Evolutionary conservation across 2,329 filamentous ascomycete genomes (phyloP).

Genomic region (Domatiomyces globalis): DNA sequence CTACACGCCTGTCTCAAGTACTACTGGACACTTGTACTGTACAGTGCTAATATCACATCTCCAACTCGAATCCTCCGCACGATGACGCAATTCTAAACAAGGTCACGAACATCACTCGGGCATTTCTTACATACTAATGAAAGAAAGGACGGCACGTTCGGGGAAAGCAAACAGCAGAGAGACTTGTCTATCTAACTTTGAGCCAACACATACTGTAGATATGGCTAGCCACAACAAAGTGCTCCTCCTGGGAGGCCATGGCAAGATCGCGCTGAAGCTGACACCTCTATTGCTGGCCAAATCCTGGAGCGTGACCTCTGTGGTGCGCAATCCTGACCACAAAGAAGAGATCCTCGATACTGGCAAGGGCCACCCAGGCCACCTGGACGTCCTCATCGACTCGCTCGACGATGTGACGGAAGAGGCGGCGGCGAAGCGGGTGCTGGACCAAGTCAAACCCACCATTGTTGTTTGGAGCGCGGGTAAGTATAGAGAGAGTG

Average conservation of each 20-base stretch:
- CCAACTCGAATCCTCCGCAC: too few species aligned
- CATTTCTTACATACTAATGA: background rate
- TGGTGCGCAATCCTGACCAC: conserved; percentile 62
- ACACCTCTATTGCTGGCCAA: conserved; percentile 62
- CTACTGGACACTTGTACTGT: too few species aligned
- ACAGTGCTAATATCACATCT: too few species aligned
- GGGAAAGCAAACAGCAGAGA: background rate
- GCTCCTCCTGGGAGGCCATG: conserved; percentile 67
- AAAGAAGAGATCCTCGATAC: conserved; percentile 44
- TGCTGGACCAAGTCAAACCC: conserved; percentile 37
- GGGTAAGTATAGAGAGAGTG: conserved; percentile 21
- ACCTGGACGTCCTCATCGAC: conserved; percentile 53
- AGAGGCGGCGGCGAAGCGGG: conserved; percentile 45
- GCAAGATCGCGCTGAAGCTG: conserved; percentile 60
- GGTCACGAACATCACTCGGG: too few species aligned
- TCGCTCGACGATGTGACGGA: conserved; percentile 58
- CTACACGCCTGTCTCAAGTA: too few species aligned
- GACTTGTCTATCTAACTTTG: too few species aligned
- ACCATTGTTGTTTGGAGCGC: conserved; percentile 36
- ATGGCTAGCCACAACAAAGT: conserved; percentile 37
- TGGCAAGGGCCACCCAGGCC: conserved; percentile 44
- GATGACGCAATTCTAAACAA: too few species aligned
- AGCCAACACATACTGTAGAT: too few species aligned
- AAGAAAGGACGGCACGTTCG: background rate
- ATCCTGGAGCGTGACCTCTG: conserved; percentile 62